Base-by-base conservation (phyloP, 208 protist genomes). In the Leishmania tarentolae region DNA sequence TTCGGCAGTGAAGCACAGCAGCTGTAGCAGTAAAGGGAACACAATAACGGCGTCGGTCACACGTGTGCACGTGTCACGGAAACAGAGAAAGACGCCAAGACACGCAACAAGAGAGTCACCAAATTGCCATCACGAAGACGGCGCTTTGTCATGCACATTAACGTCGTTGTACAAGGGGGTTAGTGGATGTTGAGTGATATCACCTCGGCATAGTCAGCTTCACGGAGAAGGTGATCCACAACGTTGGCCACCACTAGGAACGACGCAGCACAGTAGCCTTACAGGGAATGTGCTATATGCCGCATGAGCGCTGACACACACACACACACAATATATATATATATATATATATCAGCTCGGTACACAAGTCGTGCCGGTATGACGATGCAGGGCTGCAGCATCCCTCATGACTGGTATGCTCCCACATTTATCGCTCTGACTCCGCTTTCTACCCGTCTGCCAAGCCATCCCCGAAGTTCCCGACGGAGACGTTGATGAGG, bases 401-500 rank as follows among this genome's bases (percentile, higher is more conserved):
- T 57, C 77, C 59, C 78, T 31, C 63, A 70, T 31, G 75, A 75
- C 28, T 87, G 69, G 47, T 69, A 81, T 24, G 73, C 74, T 28
- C 44, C 69, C 8, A 31, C 11, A 28, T 28, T 37, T n/a, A 74
- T 47, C 15, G 53, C 37, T n/a, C 15, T 53, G 75, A 70, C 69
- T 83, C 79, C 46, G 46, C 56, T 21, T 74, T 61, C 61, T 59
- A 73, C 17, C 84, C 79, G 24, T 59, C 80, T 28, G 5, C 31
- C 63, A 88, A 83, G 44, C 75, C 84, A 40, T 83, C 76, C 35
- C 69, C 76, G 1, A 93, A 2, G 13, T 90, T 79, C 28, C 76
- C 85, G 3, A 84, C 76, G 19, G 76, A 70, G 50, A 86, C 68
- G 71, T 78, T 81, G 19, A 91, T 31, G 56, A 53, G 50, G 50